Base-by-base conservation (phyloP, 2,329 filamentous ascomycete genomes). In the Clarireedia homoeocarpa region DNA sequence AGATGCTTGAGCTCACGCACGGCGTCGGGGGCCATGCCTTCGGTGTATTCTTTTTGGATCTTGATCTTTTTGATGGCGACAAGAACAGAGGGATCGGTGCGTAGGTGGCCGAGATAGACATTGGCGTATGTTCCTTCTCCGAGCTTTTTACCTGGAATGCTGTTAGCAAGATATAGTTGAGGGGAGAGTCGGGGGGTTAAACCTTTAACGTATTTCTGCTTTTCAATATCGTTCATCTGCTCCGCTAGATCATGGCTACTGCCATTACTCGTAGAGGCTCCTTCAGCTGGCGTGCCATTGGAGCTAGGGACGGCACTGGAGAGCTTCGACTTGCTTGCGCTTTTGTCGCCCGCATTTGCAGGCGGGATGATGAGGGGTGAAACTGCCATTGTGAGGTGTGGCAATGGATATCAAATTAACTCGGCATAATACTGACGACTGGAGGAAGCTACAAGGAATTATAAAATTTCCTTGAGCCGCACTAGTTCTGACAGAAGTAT, bases 121-220 rank as follows among this genome's bases (percentile, higher is more conserved):
- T 95, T 86, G 70, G 94, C 94, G 71, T 99, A 99, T 61, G 94
- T 97, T 75, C 94, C 94, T 73, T 95, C 90, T 71, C 94, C 94
- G 58, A 99, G 83, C 69, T 94, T 94, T 71, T 88, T 91, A 67
- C 89, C 89, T 90, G 7, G 10, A 14, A 20, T 55, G 50, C 40
- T 24, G 20, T 59, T 56, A 58, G 45, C 20, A 53, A 52, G 27
- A 20, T 36, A 14, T 44, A 47, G n/a, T 20, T 17, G 14, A 50
- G 6, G 30, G 46, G 53, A 59, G 56, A 61, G 55, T 48, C 27
- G 42, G 60, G 40, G 44, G 38, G 30, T 12, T 14, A 14, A 40
- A 86, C 88, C 89, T 76, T 95, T 95, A 62, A 94, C 82, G 71
- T 96, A 99, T 77, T 94, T 95, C 63, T 82, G 80, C 71, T 91